Base-by-base conservation (phyloP, 257 asterid genomes). In the Salvia splendens region DNA sequence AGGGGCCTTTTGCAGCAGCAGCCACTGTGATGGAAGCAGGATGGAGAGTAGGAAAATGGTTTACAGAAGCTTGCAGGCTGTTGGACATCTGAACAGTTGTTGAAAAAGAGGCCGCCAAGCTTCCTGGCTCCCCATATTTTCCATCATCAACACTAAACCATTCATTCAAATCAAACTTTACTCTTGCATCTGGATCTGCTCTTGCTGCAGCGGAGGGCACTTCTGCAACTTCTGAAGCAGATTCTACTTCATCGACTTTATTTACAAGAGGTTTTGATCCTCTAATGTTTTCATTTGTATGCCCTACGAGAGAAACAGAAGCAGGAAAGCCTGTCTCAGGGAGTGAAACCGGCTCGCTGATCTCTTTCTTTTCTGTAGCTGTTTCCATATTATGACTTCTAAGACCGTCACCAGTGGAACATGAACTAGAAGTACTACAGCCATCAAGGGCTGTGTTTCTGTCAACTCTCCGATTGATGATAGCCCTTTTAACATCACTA, bases 1-100 rank as follows among this genome's bases (percentile, higher is more conserved):
- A 93, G 41, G 84, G 82, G 65, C 99, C 89, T 72, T 86, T 88
- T 11, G 97, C 95, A 20, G 99, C 94, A 62, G 99, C 89, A 32
- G 95, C 91, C 59, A 88, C 92, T 0, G 96, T 92, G 42, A 90
- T 41, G 65, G 98, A 84, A 67, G 88, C 78, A 75, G 95, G 79
- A 69, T 84, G 80, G 40, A 65, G 53, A 77, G 68, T 42, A 11
- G 80, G 80, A 51, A 80, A 41, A 52, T 82, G 74, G 63, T 78
- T 75, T 17, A 75, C 67, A 51, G 85, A 66, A 72, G 75, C 75
- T 45, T 80, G 73, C 28, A 71, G 65, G 0, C 75, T 55, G 67
- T 55, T 83, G 61, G 73, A 55, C 60, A 79, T 28, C 24, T 76
- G 80, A 78, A 70, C 75, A 43, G 77, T 41, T 38, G 85, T 53